Base-by-base conservation (phyloP, 306 rosid species). In the Lotus japonicus region DNA sequence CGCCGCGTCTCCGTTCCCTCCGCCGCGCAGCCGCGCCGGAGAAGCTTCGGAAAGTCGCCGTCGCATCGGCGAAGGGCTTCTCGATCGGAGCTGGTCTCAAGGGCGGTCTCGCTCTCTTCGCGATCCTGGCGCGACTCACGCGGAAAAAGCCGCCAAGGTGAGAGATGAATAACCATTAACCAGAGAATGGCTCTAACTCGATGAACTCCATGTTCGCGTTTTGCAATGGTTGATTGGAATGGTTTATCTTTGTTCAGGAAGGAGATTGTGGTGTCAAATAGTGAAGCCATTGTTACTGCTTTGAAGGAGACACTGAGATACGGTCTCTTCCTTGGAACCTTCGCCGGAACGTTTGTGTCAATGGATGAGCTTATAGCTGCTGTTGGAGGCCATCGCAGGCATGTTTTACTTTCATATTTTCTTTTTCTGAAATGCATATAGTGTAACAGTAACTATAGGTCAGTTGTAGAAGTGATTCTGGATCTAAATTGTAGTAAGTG, bases 91-190 rank as follows among this genome's bases (percentile, higher is more conserved):
- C 97, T 64, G 97, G 97, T 55, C 72, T 95, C 61, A 90, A 90
- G 66, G 99, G 97, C 7, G 99, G 97, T 35, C 96, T 95, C 63
- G 91, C 99, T 63, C 84, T 90, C 66, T 90, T 95, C 81, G 87
- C 99, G 23, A 84, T 95, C 80, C 57, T 95, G 58, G 88, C 75
- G 69, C 88, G 97, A 58, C 69, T 88, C 74, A 80, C 80, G 62
- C 84, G 92, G 11, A 75, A 87, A 71, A 88, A 81, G 68, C 79
- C 84, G 55, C 79, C 76, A 71, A 81, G 89, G 65, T 84, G 6
- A 91, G 69, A 91, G 69, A 28, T n/a, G 6, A 26, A 46, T 1
- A 31, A 1, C 4, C 0, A 26, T 21, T 21, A 21, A 21, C 26
- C 2, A 8, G 13, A 8, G 4, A 14, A 36, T 15, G 31, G 9